A percentile compares a stretch with the other conserved stretches of the same genome.
phyloP scores from a whole-genome alignment of 1,284 basidiomycete species.

The Leccinum subspadiceum region DNA sequence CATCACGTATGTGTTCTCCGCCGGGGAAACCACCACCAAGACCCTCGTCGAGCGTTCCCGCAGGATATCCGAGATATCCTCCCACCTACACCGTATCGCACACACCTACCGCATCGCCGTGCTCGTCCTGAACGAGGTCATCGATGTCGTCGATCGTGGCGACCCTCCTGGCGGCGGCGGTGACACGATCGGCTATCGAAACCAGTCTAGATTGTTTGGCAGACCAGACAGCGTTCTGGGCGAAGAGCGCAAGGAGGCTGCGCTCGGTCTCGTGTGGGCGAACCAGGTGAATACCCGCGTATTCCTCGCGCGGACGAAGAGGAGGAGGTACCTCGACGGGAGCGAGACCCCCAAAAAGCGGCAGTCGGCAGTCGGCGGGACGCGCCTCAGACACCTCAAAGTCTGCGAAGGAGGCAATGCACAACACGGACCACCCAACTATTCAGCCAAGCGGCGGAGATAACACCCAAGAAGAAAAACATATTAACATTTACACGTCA shows the following conservation, averaged over 20 bases:
- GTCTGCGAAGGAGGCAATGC: no score
- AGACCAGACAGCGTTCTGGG: slow-evolving; percentile 55
- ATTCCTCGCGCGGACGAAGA: slow-evolving; percentile 75
- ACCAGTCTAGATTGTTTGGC: slow-evolving; percentile 77
- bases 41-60: slow-evolving; percentile 70
- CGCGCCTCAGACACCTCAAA: no score
- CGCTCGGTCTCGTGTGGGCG: slow-evolving; percentile 86
- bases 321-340: slow-evolving; percentile 56
- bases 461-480: no score
- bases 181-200: slow-evolving; percentile 49
- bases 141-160: slow-evolving; percentile 61
- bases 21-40: slow-evolving; percentile 51
- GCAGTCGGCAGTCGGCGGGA: neutral
- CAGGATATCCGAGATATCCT: slow-evolving; percentile 64
- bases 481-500: no score
- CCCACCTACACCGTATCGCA: slow-evolving; percentile 68
- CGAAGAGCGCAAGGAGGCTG: slow-evolving; percentile 72
- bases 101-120: slow-evolving; percentile 64
- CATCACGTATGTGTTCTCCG: slow-evolving; percentile 22
- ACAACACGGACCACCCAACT: no score
- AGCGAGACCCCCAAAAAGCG: slow-evolving; percentile 22
- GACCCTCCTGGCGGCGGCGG: slow-evolving; percentile 13
- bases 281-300: slow-evolving; percentile 84
- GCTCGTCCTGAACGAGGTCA: slow-evolving; percentile 83
- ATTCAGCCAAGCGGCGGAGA: no score